These are phyloP conservation scores for Nymphaea thermarum DNA, from an alignment of 164 flowering plant species.

Conservation along the genomic window DNA sequence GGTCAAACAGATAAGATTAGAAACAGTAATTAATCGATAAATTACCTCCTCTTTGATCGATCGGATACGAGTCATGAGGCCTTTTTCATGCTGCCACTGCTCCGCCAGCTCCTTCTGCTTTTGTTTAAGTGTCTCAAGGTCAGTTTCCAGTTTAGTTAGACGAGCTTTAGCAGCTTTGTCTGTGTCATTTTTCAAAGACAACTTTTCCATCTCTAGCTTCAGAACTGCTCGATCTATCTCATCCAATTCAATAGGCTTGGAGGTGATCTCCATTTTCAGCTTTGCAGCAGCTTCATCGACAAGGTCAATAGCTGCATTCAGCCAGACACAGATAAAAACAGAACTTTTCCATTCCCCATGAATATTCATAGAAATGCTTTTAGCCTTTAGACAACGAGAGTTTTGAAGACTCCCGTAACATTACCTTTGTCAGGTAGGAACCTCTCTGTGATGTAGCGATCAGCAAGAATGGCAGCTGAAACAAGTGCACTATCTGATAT, in stretches of 20 bases:
- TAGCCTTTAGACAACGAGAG: not conserved
- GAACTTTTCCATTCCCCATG: not conserved
- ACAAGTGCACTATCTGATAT: slow-evolving; percentile 93
- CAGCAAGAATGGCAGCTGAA: slow-evolving; percentile 82
- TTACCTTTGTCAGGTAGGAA: slow-evolving; percentile 97
- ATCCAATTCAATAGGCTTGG: slow-evolving; percentile 92
- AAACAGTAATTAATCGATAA: too few relatives aligned
- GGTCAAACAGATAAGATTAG: not conserved
- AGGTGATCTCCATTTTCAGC: slow-evolving; percentile 96
- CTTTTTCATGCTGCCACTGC: slow-evolving; percentile 74
- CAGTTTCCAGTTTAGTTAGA: slow-evolving; percentile 68
- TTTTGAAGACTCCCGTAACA: not conserved
- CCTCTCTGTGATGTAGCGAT: slow-evolving; percentile 80
- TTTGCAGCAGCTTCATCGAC: slow-evolving; percentile 99
- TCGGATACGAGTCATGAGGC: slow-evolving; percentile 60
- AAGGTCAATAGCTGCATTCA: slow-evolving; percentile 76
- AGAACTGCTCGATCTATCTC: slow-evolving; percentile 77
- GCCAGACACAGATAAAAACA: not conserved
- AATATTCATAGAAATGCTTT: not conserved
- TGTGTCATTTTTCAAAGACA: slow-evolving; percentile 78
- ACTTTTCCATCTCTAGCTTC: slow-evolving; percentile 85
- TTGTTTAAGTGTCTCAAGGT: slow-evolving; percentile 48
- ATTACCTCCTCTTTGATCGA: slow-evolving; percentile 89
- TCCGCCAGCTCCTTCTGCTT: slow-evolving; percentile 73
- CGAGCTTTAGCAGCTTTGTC: slow-evolving; percentile 83